Percentiles rank a stretch among this genome's conserved stretches.
These are phyloP conservation scores for Aspergillus pseudoglaucus DNA, from an alignment of 2,329 filamentous ascomycete genomes.

Conservation along the genomic window DNA sequence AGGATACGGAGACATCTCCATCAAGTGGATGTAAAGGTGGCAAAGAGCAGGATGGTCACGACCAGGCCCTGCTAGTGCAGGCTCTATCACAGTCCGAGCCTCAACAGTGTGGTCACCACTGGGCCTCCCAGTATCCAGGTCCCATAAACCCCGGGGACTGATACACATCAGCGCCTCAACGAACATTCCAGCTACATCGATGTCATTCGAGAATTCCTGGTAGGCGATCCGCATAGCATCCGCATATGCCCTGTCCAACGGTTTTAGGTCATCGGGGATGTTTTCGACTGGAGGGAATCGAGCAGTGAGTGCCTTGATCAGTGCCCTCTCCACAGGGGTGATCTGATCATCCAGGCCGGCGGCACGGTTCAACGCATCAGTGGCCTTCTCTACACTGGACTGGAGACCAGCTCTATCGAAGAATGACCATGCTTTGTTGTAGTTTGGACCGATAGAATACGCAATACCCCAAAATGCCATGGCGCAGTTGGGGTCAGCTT, in stretches of 20 bases:
- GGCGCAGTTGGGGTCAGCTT: conserved; percentile 22
- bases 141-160: conserved; percentile 57
- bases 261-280: conserved; percentile 41
- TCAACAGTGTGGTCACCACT: conserved; percentile 51
- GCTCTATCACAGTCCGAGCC: conserved; percentile 51
- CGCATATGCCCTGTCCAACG: conserved; percentile 54
- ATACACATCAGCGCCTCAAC: conserved; percentile 60
- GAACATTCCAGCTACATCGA: conserved; percentile 56
- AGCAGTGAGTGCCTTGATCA: conserved; percentile 39
- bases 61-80: conserved; percentile 45
- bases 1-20: conserved; percentile 65
- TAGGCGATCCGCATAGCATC: conserved; percentile 53
- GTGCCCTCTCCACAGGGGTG: conserved; percentile 51
- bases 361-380: conserved; percentile 39
- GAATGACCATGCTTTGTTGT: conserved; percentile 68
- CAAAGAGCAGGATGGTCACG: conserved; percentile 60
- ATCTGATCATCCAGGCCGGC: conserved; percentile 27
- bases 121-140: conserved; percentile 52
- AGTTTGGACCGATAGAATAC: conserved; percentile 65
- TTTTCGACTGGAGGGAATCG: conserved; percentile 51
- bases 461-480: conserved; percentile 38
- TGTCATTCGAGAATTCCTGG: conserved; percentile 43
- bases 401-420: conserved; percentile 58
- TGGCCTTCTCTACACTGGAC: conserved; percentile 39
- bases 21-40: conserved; percentile 68